Evolutionary conservation across 192 early-diverging fungal species (phyloP), one percentile per base, ranked within the genome.

Genomic region (Entophlyctis luteolus): DNA sequence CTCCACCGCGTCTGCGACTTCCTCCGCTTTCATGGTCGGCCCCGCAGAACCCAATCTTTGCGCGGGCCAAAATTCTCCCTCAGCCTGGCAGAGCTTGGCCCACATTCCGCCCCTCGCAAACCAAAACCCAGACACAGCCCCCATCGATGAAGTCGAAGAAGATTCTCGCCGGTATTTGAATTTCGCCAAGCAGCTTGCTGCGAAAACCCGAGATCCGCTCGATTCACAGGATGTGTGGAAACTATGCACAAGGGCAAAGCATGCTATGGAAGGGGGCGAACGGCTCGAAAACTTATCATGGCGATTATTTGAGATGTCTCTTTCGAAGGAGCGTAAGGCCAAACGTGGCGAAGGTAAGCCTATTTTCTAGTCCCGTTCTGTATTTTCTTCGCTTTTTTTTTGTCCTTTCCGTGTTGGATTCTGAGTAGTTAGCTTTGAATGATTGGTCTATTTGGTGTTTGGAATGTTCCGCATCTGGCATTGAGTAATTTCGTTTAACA

Each of bases 271-370:
- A 46, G 62, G 62, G 4, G 62, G 62, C 5, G 62, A 63, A 29
- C 42, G 62, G 48, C 62, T 63, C 5, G 62, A 63, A 25, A 63
- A 63, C 25, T 25, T 63, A 48, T 49, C 46, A 1, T 63, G 62
- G 62, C n/a, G 62, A n/a, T 32, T 63, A 22, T 63, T 63, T 63
- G 62, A 63, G n/a, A 63, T 63, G 62, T 48, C 39, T 33, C 14
- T 63, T 18, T 49, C 46, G 4, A 63, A 63, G 33, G 62, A 63
- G 25, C 28, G 62, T 18, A 63, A 63, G 25, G 62, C 62, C 14
- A 48, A 29, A 34, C 42, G 62, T 28, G 62, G 50, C 34, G 62
- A 42, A 23, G 48, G 62, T 63, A 33, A 49, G 35, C n/a, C n/a
- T 8, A 42, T 42, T 12, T 42, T 42, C 39, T 42, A 12, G 10